These are phyloP conservation scores for Ilex aquifolium DNA, from an alignment of 257 asterid species.

Conservation along the genomic window DNA sequence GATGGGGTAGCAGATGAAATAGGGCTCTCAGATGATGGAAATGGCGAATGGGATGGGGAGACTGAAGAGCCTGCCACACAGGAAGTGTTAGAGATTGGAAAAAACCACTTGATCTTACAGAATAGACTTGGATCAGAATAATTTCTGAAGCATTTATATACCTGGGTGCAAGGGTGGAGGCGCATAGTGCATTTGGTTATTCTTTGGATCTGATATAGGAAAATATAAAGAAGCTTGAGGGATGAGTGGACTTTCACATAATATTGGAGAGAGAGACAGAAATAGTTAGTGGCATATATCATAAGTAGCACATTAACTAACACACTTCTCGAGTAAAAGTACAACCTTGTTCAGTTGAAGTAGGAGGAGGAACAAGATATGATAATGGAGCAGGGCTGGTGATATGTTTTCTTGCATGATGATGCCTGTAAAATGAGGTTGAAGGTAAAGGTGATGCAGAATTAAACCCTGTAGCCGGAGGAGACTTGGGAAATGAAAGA, in stretches of 20 bases:
- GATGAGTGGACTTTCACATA: slow-evolving; percentile 8
- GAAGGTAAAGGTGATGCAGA: slow-evolving; percentile 31
- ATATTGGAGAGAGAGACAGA: slow-evolving; percentile 6
- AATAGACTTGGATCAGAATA: not conserved
- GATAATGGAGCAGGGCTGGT: slow-evolving; percentile 41
- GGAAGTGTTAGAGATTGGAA: slow-evolving; percentile 3
- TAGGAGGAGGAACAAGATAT: slow-evolving; percentile 36
- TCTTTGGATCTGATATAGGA: slow-evolving; percentile 27
- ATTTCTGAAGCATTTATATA: slow-evolving; percentile 5
- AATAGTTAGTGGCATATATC: slow-evolving; percentile 4
- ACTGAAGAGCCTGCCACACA: slow-evolving; percentile 29
- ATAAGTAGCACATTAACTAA: slow-evolving; percentile 9
- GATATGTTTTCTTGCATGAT: slow-evolving; percentile 28
- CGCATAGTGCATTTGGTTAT: slow-evolving; percentile 21
- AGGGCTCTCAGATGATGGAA: slow-evolving; percentile 23
- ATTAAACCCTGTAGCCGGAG: slow-evolving; percentile 21
- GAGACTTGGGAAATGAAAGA: slow-evolving; percentile 31
- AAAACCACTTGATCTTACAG: not conserved
- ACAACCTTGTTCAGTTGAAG: slow-evolving; percentile 41
- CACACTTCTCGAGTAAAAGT: slow-evolving; percentile 17
- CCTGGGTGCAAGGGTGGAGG: slow-evolving; percentile 33
- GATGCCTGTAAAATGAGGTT: slow-evolving; percentile 20
- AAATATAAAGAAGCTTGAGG: slow-evolving; percentile 19
- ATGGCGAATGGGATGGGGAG: slow-evolving; percentile 28
- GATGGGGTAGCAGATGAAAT: slow-evolving; percentile 39